A percentile compares a stretch with the other conserved stretches of the same genome.
Evolutionary conservation across 805 yeast species (phyloP).

Genomic region (Torulaspora delbrueckii): DNA sequence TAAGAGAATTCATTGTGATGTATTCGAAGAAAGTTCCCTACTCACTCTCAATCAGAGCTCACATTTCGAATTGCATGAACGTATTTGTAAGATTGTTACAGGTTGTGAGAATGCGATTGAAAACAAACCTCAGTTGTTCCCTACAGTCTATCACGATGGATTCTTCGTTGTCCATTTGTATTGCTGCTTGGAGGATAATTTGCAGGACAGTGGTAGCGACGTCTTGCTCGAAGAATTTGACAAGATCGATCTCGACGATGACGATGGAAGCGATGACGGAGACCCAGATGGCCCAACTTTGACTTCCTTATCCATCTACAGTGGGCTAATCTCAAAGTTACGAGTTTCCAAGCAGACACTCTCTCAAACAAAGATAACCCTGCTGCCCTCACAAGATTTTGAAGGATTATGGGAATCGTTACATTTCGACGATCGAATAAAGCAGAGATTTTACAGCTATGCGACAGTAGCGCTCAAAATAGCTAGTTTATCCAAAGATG

Average conservation of each 20-base stretch:
- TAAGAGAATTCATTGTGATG: conserved; percentile 19
- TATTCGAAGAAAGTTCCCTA: conserved; percentile 5
- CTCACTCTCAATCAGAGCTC: conserved; percentile 1
- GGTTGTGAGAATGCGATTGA: background rate
- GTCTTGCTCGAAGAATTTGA: conserved; percentile 28
- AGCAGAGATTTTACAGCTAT: conserved; percentile 32
- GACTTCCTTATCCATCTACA: background rate
- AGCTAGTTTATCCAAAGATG: conserved; percentile 12
- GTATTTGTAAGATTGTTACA: conserved; percentile 1
- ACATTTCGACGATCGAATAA: conserved; percentile 31
- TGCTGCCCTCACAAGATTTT: conserved; percentile 31
- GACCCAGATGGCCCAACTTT: conserved; percentile 16
- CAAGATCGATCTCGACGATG: conserved; percentile 28
- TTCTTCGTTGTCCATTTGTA: conserved; percentile 11
- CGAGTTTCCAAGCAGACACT: conserved; percentile 20
- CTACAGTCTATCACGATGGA: background rate
- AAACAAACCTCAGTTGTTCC: background rate
- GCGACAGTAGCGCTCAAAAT: conserved; percentile 34
- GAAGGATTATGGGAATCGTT: conserved; percentile 38
- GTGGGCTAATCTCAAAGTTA: conserved; percentile 5
- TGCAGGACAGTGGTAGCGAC: conserved; percentile 3
- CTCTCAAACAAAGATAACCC: conserved; percentile 15
- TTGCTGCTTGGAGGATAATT: conserved; percentile 16
- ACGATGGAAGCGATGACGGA: conserved; percentile 10
- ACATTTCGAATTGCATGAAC: background rate